These are phyloP conservation scores for Mycena citricolor DNA, from an alignment of 1,284 basidiomycete genomes.

Conservation along the genomic window DNA sequence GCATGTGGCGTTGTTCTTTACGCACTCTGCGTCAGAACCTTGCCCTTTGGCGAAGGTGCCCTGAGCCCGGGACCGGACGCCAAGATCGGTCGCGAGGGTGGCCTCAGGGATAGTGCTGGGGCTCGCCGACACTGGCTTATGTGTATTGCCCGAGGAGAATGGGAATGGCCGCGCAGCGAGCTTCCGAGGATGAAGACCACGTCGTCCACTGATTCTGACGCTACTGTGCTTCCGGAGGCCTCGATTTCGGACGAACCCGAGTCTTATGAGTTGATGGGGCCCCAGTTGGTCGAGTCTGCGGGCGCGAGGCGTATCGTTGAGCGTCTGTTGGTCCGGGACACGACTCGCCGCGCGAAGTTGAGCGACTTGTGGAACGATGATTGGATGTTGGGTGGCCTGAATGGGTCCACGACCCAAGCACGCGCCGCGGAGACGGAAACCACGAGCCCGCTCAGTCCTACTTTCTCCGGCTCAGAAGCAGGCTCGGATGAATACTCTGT, in stretches of 20 bases:
- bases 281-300: conserved; percentile 42
- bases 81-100: conserved; percentile 37
- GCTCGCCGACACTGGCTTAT: conserved; percentile 59
- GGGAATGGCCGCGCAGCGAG: conserved; percentile 58
- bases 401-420: background rate
- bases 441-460: conserved; percentile 13
- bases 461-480: too few relatives aligned
- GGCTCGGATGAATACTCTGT: conserved; percentile 16
- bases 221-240: conserved; percentile 9
- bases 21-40: conserved; percentile 63
- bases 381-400: conserved; percentile 50
- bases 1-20: conserved; percentile 85
- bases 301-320: conserved; percentile 57
- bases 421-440: conserved; percentile 14
- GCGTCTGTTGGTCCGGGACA: conserved; percentile 67
- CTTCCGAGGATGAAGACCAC: conserved; percentile 6
- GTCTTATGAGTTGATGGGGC: conserved; percentile 32
- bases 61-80: conserved; percentile 36
- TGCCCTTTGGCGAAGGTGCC: conserved; percentile 58
- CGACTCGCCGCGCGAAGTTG: conserved; percentile 57
- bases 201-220: conserved; percentile 13
- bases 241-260: too few relatives aligned
- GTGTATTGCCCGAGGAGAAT: conserved; percentile 78
- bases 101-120: conserved; percentile 28
- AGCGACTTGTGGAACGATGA: conserved; percentile 65